Percentiles rank a stretch among this genome's conserved stretches.
phyloP scores from a whole-genome alignment of 257 asterid species.

The Pogostemon cablin region DNA sequence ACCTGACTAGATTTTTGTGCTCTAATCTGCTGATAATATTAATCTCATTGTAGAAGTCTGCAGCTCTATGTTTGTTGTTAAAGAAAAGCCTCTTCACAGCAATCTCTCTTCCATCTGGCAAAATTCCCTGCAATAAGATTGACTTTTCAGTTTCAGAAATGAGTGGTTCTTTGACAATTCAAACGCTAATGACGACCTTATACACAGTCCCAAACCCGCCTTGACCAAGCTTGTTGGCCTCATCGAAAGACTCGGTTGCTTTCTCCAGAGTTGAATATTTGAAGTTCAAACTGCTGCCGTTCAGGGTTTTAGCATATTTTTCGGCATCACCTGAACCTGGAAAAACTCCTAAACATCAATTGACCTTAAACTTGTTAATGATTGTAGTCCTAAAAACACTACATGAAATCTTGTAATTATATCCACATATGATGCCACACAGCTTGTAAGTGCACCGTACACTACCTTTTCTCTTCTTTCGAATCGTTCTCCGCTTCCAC shows the following conservation, averaged over 20 bases:
- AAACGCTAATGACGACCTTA: constrained; percentile 47
- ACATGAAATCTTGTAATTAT: no score
- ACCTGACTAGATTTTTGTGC: constrained; percentile 79
- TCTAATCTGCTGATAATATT: constrained; percentile 76
- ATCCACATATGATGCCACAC: background rate
- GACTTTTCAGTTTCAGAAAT: constrained; percentile 16
- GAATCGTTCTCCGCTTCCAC: constrained; percentile 55
- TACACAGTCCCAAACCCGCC: constrained; percentile 93
- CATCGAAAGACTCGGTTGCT: constrained; percentile 69
- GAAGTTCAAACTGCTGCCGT: constrained; percentile 83
- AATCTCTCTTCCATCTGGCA: constrained; percentile 82
- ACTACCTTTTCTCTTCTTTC: constrained; percentile 65
- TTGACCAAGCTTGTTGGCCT: constrained; percentile 78
- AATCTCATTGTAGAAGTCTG: constrained; percentile 80
- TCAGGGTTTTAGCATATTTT: constrained; percentile 63
- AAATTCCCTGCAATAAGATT: constrained; percentile 50
- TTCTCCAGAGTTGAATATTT: constrained; percentile 80
- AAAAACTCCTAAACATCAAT: background rate
- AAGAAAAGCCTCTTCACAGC: constrained; percentile 91
- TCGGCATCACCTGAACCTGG: constrained; percentile 55
- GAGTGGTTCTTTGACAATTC: background rate
- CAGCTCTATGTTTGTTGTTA: constrained; percentile 77
- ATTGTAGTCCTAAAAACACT: background rate
- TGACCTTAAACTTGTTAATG: background rate
- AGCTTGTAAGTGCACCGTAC: background rate